Base-by-base conservation (phyloP, 1,139 yeast genomes). In the Yamadazyma oceani region DNA sequence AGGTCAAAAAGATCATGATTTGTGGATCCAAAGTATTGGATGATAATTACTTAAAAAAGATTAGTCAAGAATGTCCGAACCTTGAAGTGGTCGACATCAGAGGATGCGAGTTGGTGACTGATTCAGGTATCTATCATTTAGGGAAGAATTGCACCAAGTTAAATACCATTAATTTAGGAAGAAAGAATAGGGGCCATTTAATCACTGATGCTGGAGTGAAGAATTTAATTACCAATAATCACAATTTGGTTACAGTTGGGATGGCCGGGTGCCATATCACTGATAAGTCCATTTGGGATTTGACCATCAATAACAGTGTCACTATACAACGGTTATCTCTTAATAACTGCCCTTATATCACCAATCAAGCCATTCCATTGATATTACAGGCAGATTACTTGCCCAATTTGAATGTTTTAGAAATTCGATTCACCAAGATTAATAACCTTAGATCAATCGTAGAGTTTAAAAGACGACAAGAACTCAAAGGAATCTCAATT, bases 191-290 rank as follows among this genome's bases (percentile, higher is more conserved):
- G 40, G 88, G 94, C 12, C 75, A 78, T 34, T 60, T 75, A 27
- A 78, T 90, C 32, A 84, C 96, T 2, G 94, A 88, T 64, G 66
- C 74, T 30, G 78, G 94, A 11, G 60, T 89, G 27, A 64, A 76
- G 13, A 72, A 74, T 16, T 62, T 90, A 23, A 76, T 82, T 5
- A 67, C 69, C 31, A 77, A 77, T 49, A 69, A 72, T 46, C 72
- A 78, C 2, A 57, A 67, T 11, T 63, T 89, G 30, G 69, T 69
- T 34, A 89, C 97, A 0, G 67, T 90, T 34, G 97, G 97, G 0
- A 63, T 88, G 12, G 96, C 97, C 0, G 97, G 97, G 6, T 87
- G 96, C 57, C 69, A 76, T 39, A 73, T 90, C 19, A 78, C 85
- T 14, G 96, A 90, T 62, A 72, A 79, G 34, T 70, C 85, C 5